These are phyloP conservation scores for Coelastrella sp. DNA, from an alignment of 139 green algal genomes.

Conservation along the genomic window DNA sequence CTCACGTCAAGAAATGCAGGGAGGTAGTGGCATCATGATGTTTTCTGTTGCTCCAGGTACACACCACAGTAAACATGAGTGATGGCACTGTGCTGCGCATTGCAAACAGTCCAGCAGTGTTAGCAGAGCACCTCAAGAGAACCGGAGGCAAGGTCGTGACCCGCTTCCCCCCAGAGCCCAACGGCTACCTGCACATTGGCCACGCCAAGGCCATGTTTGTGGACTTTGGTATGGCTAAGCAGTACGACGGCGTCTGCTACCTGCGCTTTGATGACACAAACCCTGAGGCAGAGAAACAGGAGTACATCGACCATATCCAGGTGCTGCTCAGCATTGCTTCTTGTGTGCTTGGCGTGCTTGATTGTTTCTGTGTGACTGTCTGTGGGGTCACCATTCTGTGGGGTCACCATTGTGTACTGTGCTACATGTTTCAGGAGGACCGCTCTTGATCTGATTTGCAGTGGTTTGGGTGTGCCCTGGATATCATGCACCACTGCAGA, in stretches of 20 bases:
- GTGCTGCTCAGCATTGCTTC: not conserved
- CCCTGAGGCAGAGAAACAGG: conserved; percentile 94
- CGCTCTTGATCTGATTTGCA: no score
- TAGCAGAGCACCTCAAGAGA: conserved; percentile 81
- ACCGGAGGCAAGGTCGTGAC: conserved; percentile 94
- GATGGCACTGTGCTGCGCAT: conserved; percentile 84
- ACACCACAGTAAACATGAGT: conserved; percentile 76
- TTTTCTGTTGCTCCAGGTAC: conserved; percentile 43
- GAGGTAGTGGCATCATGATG: not conserved
- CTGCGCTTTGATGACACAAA: conserved; percentile 99
- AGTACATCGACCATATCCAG: conserved; percentile 43
- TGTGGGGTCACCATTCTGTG: no score
- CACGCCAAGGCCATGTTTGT: conserved; percentile 99
- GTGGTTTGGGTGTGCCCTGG: no score
- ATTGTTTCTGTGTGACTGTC: no score
- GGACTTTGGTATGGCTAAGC: conserved; percentile 95
- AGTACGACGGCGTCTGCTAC: conserved; percentile 90
- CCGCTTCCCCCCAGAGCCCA: conserved; percentile 97
- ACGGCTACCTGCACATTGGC: conserved; percentile 95
- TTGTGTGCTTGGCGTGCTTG: no score
- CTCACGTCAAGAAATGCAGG: no score
- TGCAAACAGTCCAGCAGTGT: conserved; percentile 83
- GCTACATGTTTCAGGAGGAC: no score
- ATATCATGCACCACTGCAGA: no score
- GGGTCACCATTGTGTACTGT: no score